Conservation (phyloP, 192 early-diverging fungal species). For the Pilaira anomala region DNA sequence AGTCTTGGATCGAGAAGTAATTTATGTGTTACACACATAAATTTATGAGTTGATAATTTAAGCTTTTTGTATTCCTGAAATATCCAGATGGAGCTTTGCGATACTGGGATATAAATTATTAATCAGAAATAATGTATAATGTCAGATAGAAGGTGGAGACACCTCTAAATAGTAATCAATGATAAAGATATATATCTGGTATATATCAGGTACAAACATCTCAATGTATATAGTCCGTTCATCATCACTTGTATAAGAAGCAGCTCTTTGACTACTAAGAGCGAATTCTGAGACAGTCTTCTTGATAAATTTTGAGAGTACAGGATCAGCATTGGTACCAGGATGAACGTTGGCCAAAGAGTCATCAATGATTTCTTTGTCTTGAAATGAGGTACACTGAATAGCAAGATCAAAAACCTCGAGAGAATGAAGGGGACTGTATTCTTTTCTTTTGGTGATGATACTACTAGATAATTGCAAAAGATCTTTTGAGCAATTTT, state of each 20-base stretch:
- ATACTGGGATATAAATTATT: no score
- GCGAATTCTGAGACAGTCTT: background rate
- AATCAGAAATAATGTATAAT: no score
- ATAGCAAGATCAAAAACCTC: conserved; percentile 1
- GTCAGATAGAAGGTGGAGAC: no score
- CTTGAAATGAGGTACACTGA: background rate
- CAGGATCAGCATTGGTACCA: background rate
- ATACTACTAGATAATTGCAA: background rate
- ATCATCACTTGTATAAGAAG: background rate
- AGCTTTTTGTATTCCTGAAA: no score
- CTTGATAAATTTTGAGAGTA: conserved; percentile 1
- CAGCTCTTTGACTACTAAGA: background rate
- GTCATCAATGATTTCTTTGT: background rate
- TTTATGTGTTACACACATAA: no score
- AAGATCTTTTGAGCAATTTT: background rate
- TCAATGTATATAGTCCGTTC: background rate
- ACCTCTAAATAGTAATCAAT: no score
- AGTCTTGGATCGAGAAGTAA: no score
- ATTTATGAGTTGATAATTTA: no score
- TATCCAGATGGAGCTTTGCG: no score
- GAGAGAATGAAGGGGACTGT: background rate
- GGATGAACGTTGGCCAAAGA: background rate
- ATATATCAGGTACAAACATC: background rate
- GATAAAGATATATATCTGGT: no score
- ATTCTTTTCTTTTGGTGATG: background rate